Percentiles rank a stretch among this genome's conserved stretches.
phyloP scores from a whole-genome alignment of 2,329 filamentous ascomycete genomes.

The Aspergillus felis region DNA sequence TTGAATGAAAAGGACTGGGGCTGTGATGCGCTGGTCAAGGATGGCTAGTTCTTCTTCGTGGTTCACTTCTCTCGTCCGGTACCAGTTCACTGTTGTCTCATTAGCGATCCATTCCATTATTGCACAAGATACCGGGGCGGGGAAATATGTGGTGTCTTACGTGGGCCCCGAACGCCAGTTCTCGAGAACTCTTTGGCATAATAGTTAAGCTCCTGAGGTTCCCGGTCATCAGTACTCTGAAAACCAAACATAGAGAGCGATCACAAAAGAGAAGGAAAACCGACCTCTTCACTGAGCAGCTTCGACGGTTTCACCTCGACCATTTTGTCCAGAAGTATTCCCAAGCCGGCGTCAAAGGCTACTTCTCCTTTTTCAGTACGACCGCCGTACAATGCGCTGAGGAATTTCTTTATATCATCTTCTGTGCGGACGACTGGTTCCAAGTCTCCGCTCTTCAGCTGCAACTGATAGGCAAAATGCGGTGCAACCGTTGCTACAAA shows the following conservation, averaged over 20 bases:
- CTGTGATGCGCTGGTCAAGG: slow-evolving; percentile 44
- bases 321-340: slow-evolving; percentile 62
- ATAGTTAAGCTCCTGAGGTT: slow-evolving; percentile 61
- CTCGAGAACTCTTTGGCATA: slow-evolving; percentile 70
- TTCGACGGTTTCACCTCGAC: slow-evolving; percentile 53
- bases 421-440: slow-evolving; percentile 56
- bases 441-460: slow-evolving; percentile 66
- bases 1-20: slow-evolving; percentile 70
- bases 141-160: slow-evolving; percentile 35
- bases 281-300: slow-evolving; percentile 59
- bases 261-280: slow-evolving; percentile 10
- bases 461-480: slow-evolving; percentile 80
- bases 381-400: slow-evolving; percentile 70
- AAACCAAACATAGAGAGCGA: background rate
- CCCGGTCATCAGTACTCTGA: slow-evolving; percentile 4
- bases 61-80: slow-evolving; percentile 70
- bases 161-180: slow-evolving; percentile 70
- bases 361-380: slow-evolving; percentile 51
- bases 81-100: slow-evolving; percentile 67
- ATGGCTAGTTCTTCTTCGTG: slow-evolving; percentile 64
- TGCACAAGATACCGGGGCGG: background rate
- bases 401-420: slow-evolving; percentile 63
- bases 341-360: slow-evolving; percentile 58
- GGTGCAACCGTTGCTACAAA: slow-evolving; percentile 56
- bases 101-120: slow-evolving; percentile 2